A percentile compares a stretch with the other conserved stretches of the same genome.
phyloP scores from a whole-genome alignment of 345 rosid genomes.

The Pugionium cornutum region DNA sequence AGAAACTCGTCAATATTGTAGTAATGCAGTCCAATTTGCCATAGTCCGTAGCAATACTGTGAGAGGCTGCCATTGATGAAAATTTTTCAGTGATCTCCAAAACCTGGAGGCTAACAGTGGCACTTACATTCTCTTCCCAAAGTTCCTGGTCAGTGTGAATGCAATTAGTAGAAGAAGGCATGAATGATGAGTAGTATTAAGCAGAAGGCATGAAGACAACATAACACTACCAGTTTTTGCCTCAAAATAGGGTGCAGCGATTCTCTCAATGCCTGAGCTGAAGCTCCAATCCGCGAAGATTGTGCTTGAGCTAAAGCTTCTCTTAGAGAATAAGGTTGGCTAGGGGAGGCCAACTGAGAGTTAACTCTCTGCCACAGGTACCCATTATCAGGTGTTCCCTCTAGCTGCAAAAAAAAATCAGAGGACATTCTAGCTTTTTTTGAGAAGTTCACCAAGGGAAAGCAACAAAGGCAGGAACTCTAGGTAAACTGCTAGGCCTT shows the following conservation, averaged over 20 bases:
- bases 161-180: slow-evolving; percentile 24
- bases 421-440: slow-evolving; percentile 19
- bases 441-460: slow-evolving; percentile 17
- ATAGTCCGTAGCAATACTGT: slow-evolving; percentile 90
- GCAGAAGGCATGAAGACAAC: slow-evolving; percentile 16
- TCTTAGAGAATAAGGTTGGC: slow-evolving; percentile 96
- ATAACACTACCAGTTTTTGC: slow-evolving; percentile 72
- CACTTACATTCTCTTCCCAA: slow-evolving; percentile 99
- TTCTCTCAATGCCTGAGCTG: slow-evolving; percentile 95
- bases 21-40: slow-evolving; percentile 96
- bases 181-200: slow-evolving; percentile 13
- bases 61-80: slow-evolving; percentile 86
- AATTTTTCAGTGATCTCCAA: slow-evolving; percentile 87
- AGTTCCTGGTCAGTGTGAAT: slow-evolving; percentile 69
- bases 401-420: slow-evolving; percentile 57
- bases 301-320: slow-evolving; percentile 99
- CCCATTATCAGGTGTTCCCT: slow-evolving; percentile 94
- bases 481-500: slow-evolving; percentile 14
- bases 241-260: slow-evolving; percentile 95
- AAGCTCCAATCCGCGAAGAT: slow-evolving; percentile 97
- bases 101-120: slow-evolving; percentile 97
- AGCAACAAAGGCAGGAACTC: slow-evolving; percentile 1
- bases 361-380: slow-evolving; percentile 94
- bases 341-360: slow-evolving; percentile 96
- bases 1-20: slow-evolving; percentile 79